Percentiles rank a stretch among this genome's conserved stretches.
Evolutionary conservation across 1,139 yeast species (phyloP).

Genomic region (Hansenula lynferdii): DNA sequence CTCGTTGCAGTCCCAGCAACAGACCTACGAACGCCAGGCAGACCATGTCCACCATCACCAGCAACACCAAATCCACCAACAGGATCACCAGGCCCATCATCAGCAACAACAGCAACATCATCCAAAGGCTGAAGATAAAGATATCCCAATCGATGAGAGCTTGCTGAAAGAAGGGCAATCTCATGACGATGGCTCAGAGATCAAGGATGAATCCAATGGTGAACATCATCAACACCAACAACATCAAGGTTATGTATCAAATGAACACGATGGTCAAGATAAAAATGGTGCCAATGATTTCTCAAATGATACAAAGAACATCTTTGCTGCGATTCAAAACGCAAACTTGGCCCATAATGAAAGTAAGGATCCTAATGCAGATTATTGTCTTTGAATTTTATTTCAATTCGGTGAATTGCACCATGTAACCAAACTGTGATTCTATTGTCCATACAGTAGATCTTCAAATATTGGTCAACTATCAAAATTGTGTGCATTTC

Average conservation of each 20-base stretch:
- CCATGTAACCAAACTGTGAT: no score
- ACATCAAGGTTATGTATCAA: slow-evolving; percentile 2
- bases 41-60: slow-evolving; percentile 7
- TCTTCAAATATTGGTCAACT: no score
- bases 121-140: slow-evolving; percentile 13
- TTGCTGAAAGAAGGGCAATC: slow-evolving; percentile 17
- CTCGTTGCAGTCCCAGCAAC: slow-evolving; percentile 5
- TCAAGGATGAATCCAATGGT: background rate
- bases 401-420: slow-evolving; percentile 20
- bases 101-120: slow-evolving; percentile 4
- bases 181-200: background rate
- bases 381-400: slow-evolving; percentile 17
- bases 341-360: slow-evolving; percentile 8
- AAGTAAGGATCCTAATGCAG: slow-evolving; percentile 11
- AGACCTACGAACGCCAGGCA: slow-evolving; percentile 8
- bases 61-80: background rate
- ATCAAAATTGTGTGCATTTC: no score
- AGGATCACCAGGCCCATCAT: background rate
- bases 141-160: slow-evolving; percentile 23
- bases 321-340: slow-evolving; percentile 13
- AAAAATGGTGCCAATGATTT: slow-evolving; percentile 3
- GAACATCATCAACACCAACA: background rate
- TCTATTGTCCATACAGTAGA: no score
- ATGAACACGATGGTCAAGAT: slow-evolving; percentile 6
- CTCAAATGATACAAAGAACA: slow-evolving; percentile 8